Conservation (phyloP, 2,329 filamentous ascomycete genomes). For the Cytospora paraplurivora region DNA sequence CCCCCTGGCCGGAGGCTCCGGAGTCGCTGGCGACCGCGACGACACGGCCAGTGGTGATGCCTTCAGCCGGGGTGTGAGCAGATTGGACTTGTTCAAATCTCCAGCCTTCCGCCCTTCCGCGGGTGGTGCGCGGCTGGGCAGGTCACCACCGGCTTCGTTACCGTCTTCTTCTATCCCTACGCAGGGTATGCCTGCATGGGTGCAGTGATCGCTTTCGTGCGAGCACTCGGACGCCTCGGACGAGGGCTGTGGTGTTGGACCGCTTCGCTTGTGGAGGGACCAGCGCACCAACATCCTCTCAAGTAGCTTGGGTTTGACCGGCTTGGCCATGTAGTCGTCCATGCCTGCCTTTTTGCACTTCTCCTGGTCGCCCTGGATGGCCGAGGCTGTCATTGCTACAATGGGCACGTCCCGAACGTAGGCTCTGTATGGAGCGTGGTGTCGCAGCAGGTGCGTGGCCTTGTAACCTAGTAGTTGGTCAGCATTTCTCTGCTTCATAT, state of each 20-base stretch:
- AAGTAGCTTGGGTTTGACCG: constrained; percentile 52
- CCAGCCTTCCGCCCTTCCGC: constrained; percentile 2
- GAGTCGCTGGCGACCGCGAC: constrained; percentile 13
- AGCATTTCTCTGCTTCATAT: not conserved
- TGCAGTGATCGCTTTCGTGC: constrained; percentile 32
- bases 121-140: not conserved
- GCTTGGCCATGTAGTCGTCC: constrained; percentile 59
- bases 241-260: constrained; percentile 9
- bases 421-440: constrained; percentile 64
- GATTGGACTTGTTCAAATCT: not conserved
- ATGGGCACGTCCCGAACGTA: constrained; percentile 59
- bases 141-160: not conserved
- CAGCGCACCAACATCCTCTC: constrained; percentile 44
- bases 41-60: constrained; percentile 1
- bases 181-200: constrained; percentile 31
- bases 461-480: constrained; percentile 61
- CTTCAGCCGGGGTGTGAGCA: constrained; percentile 21
- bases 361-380: constrained; percentile 57
- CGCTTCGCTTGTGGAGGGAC: constrained; percentile 29
- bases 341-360: constrained; percentile 56
- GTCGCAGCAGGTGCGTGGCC: constrained; percentile 72
- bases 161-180: constrained; percentile 15
- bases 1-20: not conserved
- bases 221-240: constrained; percentile 31
- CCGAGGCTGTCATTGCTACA: constrained; percentile 58